Evolutionary conservation across 257 asterid genomes (phyloP).

Genomic region (Henckelia pumila): DNA sequence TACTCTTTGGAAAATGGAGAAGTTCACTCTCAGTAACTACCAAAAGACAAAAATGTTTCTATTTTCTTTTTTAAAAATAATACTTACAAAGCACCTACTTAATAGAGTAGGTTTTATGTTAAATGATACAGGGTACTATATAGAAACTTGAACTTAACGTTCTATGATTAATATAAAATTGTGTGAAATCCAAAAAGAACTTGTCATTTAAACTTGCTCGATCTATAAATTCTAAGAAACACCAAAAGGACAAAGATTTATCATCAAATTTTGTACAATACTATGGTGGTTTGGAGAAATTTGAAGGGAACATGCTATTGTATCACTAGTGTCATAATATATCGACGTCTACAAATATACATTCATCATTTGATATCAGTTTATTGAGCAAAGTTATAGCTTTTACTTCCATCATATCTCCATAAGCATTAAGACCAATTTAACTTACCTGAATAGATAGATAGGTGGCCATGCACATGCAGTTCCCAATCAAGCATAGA

Average conservation of each 20-base stretch:
- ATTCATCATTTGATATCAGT: not conserved
- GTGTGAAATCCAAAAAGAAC: not conserved
- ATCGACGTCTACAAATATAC: not conserved
- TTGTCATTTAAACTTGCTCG: not conserved
- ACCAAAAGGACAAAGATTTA: not conserved
- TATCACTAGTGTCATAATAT: not conserved
- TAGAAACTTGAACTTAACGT: not conserved
- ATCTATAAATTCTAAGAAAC: not conserved
- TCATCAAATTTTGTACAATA: not conserved
- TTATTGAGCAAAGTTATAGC: conserved; percentile 3
- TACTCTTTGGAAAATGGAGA: not conserved
- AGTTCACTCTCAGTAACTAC: not conserved
- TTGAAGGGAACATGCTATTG: not conserved
- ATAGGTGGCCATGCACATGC: conserved; percentile 90
- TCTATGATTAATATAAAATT: not conserved
- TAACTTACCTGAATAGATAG: conserved; percentile 77
- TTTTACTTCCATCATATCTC: not conserved
- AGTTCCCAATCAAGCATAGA: conserved; percentile 85
- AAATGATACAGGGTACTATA: not conserved
- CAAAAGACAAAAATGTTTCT: not conserved
- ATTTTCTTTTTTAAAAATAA: no score
- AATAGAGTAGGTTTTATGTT: not conserved
- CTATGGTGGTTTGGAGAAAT: not conserved
- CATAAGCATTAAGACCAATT: conserved; percentile 11
- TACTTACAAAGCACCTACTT: not conserved